Evolutionary conservation across 768 basidiomycete genomes (phyloP).

Genomic region (Cystobasidium ongulense): DNA sequence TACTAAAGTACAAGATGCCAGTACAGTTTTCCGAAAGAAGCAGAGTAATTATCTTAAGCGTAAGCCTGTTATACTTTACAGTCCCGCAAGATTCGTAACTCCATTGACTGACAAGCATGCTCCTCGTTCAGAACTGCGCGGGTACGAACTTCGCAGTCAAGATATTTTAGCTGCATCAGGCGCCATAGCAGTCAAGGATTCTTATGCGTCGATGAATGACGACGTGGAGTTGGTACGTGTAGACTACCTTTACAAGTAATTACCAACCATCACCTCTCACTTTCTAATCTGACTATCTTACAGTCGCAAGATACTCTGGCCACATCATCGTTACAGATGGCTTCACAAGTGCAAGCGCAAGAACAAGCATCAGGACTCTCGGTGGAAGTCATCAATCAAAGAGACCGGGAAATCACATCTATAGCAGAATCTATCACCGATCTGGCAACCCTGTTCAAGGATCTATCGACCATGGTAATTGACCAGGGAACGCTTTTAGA

Average conservation of each 20-base stretch:
- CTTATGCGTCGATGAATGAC: conserved; percentile 79
- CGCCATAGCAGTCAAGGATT: conserved; percentile 68
- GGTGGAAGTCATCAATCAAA: conserved; percentile 49
- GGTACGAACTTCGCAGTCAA: conserved; percentile 95
- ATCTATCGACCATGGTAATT: conserved; percentile 82
- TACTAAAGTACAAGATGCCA: conserved; percentile 89
- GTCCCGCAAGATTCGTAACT: background rate
- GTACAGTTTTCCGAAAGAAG: conserved; percentile 87
- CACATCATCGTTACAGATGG: conserved; percentile 9
- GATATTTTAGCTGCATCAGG: conserved; percentile 83
- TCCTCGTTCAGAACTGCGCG: conserved; percentile 66
- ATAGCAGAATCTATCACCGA: conserved; percentile 85
- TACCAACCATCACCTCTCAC: background rate
- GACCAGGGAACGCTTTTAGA: conserved; percentile 96
- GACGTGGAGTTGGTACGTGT: conserved; percentile 71
- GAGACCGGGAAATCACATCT: conserved; percentile 68
- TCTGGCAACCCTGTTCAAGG: conserved; percentile 92
- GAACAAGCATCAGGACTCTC: conserved; percentile 43
- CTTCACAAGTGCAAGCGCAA: conserved; percentile 44
- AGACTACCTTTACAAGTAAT: background rate
- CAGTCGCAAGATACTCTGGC: conserved; percentile 25
- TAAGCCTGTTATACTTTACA: too few relatives aligned
- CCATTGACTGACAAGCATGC: background rate
- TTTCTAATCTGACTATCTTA: background rate
- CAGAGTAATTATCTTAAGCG: conserved; percentile 98